These are phyloP conservation scores for Closterium sp. DNA, from an alignment of 139 green algal species.

Conservation along the genomic window DNA sequence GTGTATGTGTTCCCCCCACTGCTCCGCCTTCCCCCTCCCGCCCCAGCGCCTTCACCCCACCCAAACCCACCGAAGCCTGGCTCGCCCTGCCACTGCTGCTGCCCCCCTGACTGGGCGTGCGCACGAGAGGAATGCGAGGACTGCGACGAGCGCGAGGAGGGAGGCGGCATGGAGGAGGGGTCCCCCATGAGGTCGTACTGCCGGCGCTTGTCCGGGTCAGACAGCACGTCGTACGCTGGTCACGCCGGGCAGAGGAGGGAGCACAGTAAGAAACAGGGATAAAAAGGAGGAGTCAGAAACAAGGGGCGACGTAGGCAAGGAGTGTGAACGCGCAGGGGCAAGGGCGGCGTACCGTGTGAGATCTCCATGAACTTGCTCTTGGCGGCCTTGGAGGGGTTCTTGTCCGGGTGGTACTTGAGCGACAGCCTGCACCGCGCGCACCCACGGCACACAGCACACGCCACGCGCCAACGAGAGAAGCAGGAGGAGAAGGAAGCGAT, in stretches of 20 bases:
- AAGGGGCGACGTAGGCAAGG: neutral
- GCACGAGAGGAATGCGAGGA: neutral
- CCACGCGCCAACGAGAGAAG: neutral
- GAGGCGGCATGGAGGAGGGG: neutral
- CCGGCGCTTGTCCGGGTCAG: conserved; percentile 27
- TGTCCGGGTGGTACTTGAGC: conserved; percentile 17
- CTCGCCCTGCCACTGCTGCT: neutral
- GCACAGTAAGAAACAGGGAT: neutral
- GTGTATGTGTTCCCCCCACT: neutral
- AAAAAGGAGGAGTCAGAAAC: neutral
- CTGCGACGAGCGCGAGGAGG: neutral
- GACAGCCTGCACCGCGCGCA: conserved; percentile 14
- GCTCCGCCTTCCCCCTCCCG: neutral
- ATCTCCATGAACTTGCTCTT: conserved; percentile 33
- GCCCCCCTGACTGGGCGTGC: neutral
- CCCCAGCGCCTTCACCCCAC: neutral
- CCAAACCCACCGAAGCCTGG: neutral
- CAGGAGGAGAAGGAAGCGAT: neutral
- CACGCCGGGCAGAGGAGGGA: too few relatives aligned
- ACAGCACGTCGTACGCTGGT: conserved; percentile 38
- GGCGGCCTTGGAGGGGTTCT: conserved; percentile 16
- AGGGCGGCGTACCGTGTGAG: conserved; percentile 22
- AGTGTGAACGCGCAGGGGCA: neutral
- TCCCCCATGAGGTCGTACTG: conserved; percentile 42
- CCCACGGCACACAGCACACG: neutral